Base-by-base conservation (phyloP, 495 filamentous ascomycete genomes). In the Penicilliopsis zonata region DNA sequence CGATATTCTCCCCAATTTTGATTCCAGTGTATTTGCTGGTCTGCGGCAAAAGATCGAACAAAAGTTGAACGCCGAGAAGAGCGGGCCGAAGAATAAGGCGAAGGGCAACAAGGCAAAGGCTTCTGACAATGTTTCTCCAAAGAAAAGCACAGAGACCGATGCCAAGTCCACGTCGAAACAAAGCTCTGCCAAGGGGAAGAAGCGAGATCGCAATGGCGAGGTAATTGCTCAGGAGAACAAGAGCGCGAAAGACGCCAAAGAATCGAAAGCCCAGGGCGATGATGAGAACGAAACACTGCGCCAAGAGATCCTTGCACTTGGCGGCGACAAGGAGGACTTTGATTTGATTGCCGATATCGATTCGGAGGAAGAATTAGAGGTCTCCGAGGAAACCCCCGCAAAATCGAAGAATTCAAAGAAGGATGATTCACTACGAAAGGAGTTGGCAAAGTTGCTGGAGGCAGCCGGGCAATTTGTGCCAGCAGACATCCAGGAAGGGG, bases 311-410 rank as follows among this genome's bases (percentile, higher is more conserved):
- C 49, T 74, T 34, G 78, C 75, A 13, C 65, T 92, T 23, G 84
- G 83, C 13, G 84, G 84, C 14, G 80, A 78, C 17, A 70, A 84
- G 47, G 78, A 82, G 16, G 82, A 87, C 46, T 52, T 78, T 24
- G 70, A 79, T 28, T 56, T 86, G 21, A 57, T 87, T 28, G 72
- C 62, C 10, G 70, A 63, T 39, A 43, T 75, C 9, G 61, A 72
- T 31, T 82, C 78, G 1, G 76, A 72, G 31, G 69, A 69, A 18
- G 77, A 82, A 42, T 59, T 65, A 9, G 70, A 72, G 32, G 57
- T 47, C 28, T 39, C 36, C 6, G 26, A 33, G 30, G 47, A 50
- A 21, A 30, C 36, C 16, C 14, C 49, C 2, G 50, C 46, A 31
- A 45, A 52, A 25, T 37, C 37, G 3, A 55, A 51, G 31, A 30